These are phyloP conservation scores for Nigrospora sphaerica DNA, from an alignment of 2,329 filamentous ascomycete genomes.

Conservation along the genomic window DNA sequence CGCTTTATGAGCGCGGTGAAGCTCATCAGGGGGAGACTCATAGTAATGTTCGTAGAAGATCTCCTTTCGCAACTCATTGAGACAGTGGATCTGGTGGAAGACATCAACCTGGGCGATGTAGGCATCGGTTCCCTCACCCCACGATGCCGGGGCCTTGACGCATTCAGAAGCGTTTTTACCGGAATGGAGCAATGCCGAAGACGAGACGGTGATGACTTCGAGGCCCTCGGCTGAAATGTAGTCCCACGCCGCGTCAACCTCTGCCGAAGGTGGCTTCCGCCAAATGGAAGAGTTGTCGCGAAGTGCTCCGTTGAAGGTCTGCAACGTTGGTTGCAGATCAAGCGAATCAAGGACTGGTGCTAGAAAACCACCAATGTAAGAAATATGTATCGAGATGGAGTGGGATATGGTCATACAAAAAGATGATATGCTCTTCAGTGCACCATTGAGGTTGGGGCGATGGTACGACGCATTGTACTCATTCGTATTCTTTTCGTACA, in stretches of 20 bases:
- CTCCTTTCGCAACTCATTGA: conserved; percentile 4
- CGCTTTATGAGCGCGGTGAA: conserved; percentile 1
- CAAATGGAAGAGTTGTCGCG: conserved; percentile 1
- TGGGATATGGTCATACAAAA: neutral
- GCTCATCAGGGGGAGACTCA: neutral
- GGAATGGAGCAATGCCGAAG: neutral
- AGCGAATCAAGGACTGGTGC: neutral
- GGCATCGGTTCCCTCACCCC: neutral
- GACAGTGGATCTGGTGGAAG: conserved; percentile 7
- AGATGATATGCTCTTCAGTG: neutral
- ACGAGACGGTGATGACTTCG: neutral
- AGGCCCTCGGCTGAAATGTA: neutral
- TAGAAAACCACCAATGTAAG: neutral
- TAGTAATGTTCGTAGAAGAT: conserved; percentile 6
- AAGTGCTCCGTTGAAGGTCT: conserved; percentile 16
- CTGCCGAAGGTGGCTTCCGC: neutral
- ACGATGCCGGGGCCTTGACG: neutral
- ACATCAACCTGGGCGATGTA: conserved; percentile 4
- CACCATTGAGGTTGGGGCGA: neutral
- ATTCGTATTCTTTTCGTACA: too few species aligned
- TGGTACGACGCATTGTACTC: too few species aligned
- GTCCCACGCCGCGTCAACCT: conserved; percentile 3
- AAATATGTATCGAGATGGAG: neutral
- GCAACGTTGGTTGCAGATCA: neutral
- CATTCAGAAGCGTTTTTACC: conserved; percentile 1